Base-by-base conservation (phyloP, 306 rosid genomes). In the Comarum palustre region DNA sequence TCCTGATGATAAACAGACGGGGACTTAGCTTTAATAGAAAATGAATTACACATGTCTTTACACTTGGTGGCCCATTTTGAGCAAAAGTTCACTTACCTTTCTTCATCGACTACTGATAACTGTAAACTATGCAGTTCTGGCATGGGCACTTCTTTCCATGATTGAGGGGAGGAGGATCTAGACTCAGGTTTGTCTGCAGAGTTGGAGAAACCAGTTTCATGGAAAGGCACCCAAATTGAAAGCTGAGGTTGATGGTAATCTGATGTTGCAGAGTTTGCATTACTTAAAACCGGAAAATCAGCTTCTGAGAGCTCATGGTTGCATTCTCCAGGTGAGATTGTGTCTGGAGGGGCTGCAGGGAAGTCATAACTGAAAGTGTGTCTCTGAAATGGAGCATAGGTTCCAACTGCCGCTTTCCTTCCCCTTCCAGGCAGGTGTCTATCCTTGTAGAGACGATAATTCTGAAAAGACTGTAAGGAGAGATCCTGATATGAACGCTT, bases 241-340 rank as follows among this genome's bases (percentile, higher is more conserved):
- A 83, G 71, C 17, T 68, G 83, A 74, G 85, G 75, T 72, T 76
- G 76, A 85, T 79, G 84, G 61, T 75, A 66, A 76, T 85, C 90
- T 46, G 83, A 46, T 19, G 75, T 71, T 75, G 87, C 79, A 52
- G 74, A 31, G 65, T 82, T 88, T 45, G 77, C 75, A 72, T 52
- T 46, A 75, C 85, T 78, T 61, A 82, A 59, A 82, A 68, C 77
- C 29, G 93, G 89, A 84, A 79, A 83, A 52, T 84, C 91, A 45
- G 79, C 86, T 61, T 79, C 71, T 47, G 87, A 81, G 74, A 77
- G 84, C 76, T 86, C 89, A 80, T 31, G 76, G 72, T 58, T 43
- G 66, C 81, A 76, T 46, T 86, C 86, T 8, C 22, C 67, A 68
- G 82, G 59, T 51, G 73, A 48, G 77, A 76, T 72, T 68, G 82